These are phyloP conservation scores for Solanum chiquidenum DNA, from an alignment of 257 asterid species.

Conservation along the genomic window DNA sequence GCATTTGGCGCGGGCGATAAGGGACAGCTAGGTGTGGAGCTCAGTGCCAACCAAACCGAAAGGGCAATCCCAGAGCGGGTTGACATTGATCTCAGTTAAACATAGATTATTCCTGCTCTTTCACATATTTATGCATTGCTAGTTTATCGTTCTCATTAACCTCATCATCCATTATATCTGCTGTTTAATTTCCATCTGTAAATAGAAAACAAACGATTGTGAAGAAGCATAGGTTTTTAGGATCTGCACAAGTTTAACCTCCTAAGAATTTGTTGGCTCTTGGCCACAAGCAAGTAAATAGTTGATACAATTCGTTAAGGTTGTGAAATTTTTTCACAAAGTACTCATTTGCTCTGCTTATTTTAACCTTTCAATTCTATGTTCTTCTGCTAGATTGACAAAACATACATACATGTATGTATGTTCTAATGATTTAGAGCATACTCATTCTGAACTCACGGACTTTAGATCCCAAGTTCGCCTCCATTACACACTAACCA, in stretches of 20 bases:
- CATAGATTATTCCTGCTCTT: not conserved
- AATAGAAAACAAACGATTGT: constrained; percentile 22
- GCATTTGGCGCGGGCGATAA: constrained; percentile 97
- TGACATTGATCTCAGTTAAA: constrained; percentile 59
- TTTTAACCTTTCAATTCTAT: not conserved
- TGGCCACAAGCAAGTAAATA: constrained; percentile 12
- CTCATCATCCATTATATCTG: not conserved
- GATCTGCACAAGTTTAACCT: constrained; percentile 16
- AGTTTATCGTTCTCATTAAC: not conserved
- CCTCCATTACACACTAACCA: not conserved
- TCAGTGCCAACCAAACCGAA: constrained; percentile 50
- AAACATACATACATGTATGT: not conserved
- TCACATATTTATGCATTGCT: not conserved
- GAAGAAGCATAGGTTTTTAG: constrained; percentile 21
- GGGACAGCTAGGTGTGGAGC: constrained; percentile 93
- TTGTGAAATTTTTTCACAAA: not conserved
- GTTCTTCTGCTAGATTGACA: not conserved
- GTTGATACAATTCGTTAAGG: constrained; percentile 10
- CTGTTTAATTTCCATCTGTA: constrained; percentile 21
- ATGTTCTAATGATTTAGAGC: not conserved
- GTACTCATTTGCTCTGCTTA: not conserved
- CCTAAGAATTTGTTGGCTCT: constrained; percentile 7
- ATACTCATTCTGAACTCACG: not conserved
- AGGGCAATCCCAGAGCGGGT: constrained; percentile 77
- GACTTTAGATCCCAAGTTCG: not conserved